These are phyloP conservation scores for Stephanodiscus minutulus DNA, from an alignment of 108 stramenopile genomes.

Conservation along the genomic window DNA sequence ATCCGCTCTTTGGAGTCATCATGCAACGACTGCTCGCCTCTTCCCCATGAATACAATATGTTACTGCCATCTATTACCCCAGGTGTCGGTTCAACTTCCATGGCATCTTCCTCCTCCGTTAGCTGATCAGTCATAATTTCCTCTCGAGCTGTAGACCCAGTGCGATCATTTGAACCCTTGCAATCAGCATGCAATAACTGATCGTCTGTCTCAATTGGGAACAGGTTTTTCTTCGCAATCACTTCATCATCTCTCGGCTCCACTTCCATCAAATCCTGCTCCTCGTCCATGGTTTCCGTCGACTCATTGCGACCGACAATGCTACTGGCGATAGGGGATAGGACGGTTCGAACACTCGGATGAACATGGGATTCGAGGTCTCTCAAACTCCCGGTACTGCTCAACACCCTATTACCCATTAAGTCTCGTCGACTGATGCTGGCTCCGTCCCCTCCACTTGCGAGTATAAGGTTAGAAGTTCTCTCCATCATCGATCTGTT, in stretches of 20 bases:
- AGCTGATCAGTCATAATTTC: not conserved
- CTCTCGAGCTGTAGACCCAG: constrained; percentile 3
- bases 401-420: constrained; percentile 11
- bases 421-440: constrained; percentile 8
- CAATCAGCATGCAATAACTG: constrained; percentile 59
- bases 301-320: not conserved
- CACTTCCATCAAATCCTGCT: constrained; percentile 17
- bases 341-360: constrained; percentile 29
- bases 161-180: constrained; percentile 19
- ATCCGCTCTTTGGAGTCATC: constrained; percentile 47
- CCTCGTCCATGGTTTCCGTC: not conserved
- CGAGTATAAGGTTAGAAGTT: constrained; percentile 16
- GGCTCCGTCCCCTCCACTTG: constrained; percentile 30
- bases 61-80: constrained; percentile 11
- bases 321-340: constrained; percentile 11
- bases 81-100: constrained; percentile 7
- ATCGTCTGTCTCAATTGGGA: constrained; percentile 52
- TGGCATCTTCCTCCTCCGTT: constrained; percentile 13
- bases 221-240: constrained; percentile 25
- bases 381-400: constrained; percentile 22
- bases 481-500: constrained; percentile 37
- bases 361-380: constrained; percentile 43
- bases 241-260: constrained; percentile 2
- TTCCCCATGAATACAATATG: constrained; percentile 58
- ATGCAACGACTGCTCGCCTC: constrained; percentile 50